These are phyloP conservation scores for Artomyces pyxidatus DNA, from an alignment of 768 basidiomycete genomes.

Conservation along the genomic window DNA sequence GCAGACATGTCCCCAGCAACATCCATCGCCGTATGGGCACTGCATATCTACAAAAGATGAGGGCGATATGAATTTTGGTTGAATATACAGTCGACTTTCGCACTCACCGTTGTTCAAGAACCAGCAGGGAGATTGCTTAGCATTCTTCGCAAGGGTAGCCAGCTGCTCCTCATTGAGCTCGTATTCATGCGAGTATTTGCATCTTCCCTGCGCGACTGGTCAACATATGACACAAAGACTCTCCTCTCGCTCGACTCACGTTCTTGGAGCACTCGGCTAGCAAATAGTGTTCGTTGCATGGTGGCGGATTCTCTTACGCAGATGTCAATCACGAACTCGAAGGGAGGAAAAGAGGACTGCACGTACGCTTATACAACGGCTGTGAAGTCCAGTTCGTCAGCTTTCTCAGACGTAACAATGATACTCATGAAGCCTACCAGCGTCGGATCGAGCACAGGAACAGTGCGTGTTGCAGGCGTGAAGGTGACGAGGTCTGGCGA, in stretches of 20 bases:
- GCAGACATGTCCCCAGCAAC: conserved; percentile 81
- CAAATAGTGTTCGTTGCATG: conserved; percentile 79
- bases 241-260: conserved; percentile 16
- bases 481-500: not conserved
- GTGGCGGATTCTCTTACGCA: conserved; percentile 65
- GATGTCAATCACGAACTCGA: too few relatives aligned
- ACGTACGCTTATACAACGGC: conserved; percentile 11
- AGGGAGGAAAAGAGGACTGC: not conserved
- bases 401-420: too few relatives aligned
- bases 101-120: conserved; percentile 67
- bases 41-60: conserved; percentile 41
- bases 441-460: conserved; percentile 24
- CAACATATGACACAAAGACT: not conserved
- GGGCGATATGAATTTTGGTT: not conserved
- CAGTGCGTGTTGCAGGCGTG: conserved; percentile 1
- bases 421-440: too few relatives aligned
- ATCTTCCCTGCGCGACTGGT: conserved; percentile 36
- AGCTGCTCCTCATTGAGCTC: conserved; percentile 64
- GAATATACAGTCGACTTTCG: not conserved
- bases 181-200: conserved; percentile 84
- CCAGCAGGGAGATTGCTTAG: conserved; percentile 82
- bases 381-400: too few relatives aligned
- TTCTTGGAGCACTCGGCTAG: conserved; percentile 76
- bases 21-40: conserved; percentile 68
- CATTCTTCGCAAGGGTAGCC: conserved; percentile 60